Conservation (phyloP, 2,329 filamentous ascomycete species). For the Aspergillus sclerotialis region DNA sequence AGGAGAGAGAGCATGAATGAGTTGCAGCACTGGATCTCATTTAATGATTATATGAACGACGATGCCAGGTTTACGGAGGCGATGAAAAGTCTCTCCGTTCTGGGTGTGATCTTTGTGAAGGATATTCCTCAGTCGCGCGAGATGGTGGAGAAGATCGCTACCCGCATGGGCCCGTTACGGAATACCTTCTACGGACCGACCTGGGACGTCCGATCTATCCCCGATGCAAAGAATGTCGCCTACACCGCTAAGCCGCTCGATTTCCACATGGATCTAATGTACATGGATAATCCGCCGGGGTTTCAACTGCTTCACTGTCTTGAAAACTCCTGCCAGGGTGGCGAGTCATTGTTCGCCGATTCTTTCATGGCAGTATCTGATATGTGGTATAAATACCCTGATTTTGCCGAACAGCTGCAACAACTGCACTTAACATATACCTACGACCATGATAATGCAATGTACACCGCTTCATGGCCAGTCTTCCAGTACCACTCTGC, state of each 20-base stretch:
- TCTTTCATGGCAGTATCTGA: constrained; percentile 52
- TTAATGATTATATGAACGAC: constrained; percentile 61
- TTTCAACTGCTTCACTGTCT: constrained; percentile 88
- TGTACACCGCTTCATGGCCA: constrained; percentile 54
- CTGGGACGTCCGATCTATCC: constrained; percentile 81
- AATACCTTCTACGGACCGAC: constrained; percentile 87
- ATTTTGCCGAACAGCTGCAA: constrained; percentile 32
- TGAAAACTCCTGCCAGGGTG: constrained; percentile 69
- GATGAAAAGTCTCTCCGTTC: constrained; percentile 54
- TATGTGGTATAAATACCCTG: constrained; percentile 8
- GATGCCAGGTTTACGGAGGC: constrained; percentile 54
- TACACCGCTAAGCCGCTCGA: constrained; percentile 77
- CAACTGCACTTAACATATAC: constrained; percentile 52
- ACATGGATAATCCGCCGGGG: constrained; percentile 70
- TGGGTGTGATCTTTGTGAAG: constrained; percentile 71
- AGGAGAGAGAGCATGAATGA: constrained; percentile 37
- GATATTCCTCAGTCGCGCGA: constrained; percentile 63
- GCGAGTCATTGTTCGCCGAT: constrained; percentile 82
- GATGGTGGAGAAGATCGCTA: constrained; percentile 61
- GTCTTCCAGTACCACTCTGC: constrained; percentile 42
- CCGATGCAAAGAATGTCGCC: constrained; percentile 81
- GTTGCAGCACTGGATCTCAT: constrained; percentile 52
- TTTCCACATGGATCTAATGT: constrained; percentile 90
- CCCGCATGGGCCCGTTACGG: constrained; percentile 68
- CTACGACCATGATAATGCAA: constrained; percentile 59